Conservation (phyloP, 495 filamentous ascomycete genomes). For the Aspergillus kassunensis region DNA sequence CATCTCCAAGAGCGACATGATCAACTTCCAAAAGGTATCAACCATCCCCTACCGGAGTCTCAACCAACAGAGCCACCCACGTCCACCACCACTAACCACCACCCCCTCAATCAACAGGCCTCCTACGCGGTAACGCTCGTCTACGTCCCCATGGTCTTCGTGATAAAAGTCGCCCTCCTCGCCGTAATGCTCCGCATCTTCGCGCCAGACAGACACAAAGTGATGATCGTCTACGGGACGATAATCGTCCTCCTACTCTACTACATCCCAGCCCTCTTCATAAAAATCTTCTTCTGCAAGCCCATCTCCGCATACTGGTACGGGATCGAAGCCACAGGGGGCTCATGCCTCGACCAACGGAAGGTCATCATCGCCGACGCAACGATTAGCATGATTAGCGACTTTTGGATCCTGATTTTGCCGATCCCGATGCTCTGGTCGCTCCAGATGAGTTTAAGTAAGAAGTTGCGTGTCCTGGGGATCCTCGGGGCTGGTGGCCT, state of each 20-base stretch:
- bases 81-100: neutral
- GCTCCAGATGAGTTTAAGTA: constrained; percentile 25
- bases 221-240: constrained; percentile 22
- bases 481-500: constrained; percentile 31
- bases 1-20: neutral
- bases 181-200: constrained; percentile 31
- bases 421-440: constrained; percentile 29
- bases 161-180: constrained; percentile 32
- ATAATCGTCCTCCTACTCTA: constrained; percentile 25
- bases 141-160: constrained; percentile 32
- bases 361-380: constrained; percentile 31
- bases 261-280: constrained; percentile 27
- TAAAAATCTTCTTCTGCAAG: constrained; percentile 32
- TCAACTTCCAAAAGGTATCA: constrained; percentile 1
- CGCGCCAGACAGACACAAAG: constrained; percentile 20
- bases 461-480: constrained; percentile 26
- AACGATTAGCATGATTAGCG: constrained; percentile 28
- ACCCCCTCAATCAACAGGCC: neutral
- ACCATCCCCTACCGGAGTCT: neutral
- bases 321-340: neutral
- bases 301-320: constrained; percentile 30
- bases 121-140: constrained; percentile 23
- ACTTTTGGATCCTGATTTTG: constrained; percentile 31
- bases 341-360: constrained; percentile 25
- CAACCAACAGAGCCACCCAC: neutral